Evolutionary conservation across 2,329 filamentous ascomycete genomes (phyloP).

Genomic region (Rosellinia necatrix): DNA sequence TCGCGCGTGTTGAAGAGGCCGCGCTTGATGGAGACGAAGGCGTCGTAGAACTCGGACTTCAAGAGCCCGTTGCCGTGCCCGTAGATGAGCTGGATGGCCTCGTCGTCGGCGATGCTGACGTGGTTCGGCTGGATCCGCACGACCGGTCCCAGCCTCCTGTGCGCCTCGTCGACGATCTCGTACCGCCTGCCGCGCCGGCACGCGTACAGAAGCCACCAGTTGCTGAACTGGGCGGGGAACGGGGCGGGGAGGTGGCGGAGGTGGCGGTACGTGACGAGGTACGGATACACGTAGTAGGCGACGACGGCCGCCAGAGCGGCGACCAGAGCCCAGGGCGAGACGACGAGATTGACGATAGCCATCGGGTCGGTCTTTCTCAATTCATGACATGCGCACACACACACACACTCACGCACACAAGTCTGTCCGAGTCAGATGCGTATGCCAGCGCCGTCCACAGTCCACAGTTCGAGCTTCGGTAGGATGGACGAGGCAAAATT

Average conservation of each 20-base stretch:
- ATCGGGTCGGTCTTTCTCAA: conserved; percentile 25
- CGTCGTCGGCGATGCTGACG: conserved; percentile 78
- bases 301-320: conserved; percentile 53
- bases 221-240: conserved; percentile 68
- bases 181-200: conserved; percentile 69
- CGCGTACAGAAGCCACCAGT: conserved; percentile 77
- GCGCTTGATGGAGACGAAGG: conserved; percentile 83
- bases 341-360: conserved; percentile 44
- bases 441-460: no score
- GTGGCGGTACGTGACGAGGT: conserved; percentile 57
- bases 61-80: conserved; percentile 79
- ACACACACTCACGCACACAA: neutral
- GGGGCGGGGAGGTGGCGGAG: conserved; percentile 65
- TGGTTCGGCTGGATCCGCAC: conserved; percentile 86
- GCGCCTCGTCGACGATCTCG: conserved; percentile 68
- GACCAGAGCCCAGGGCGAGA: conserved; percentile 54
- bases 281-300: conserved; percentile 65
- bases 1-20: conserved; percentile 90
- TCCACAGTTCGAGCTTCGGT: no score
- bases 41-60: conserved; percentile 86
- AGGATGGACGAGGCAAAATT: no score
- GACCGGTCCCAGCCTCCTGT: conserved; percentile 77
- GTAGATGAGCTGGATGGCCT: conserved; percentile 77
- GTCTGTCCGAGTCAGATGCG: no score
- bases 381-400: neutral